A percentile compares a stretch with the other conserved stretches of the same genome.
Conservation (phyloP, 1,139 yeast species). For the Yamadazyma triangularis region DNA sequence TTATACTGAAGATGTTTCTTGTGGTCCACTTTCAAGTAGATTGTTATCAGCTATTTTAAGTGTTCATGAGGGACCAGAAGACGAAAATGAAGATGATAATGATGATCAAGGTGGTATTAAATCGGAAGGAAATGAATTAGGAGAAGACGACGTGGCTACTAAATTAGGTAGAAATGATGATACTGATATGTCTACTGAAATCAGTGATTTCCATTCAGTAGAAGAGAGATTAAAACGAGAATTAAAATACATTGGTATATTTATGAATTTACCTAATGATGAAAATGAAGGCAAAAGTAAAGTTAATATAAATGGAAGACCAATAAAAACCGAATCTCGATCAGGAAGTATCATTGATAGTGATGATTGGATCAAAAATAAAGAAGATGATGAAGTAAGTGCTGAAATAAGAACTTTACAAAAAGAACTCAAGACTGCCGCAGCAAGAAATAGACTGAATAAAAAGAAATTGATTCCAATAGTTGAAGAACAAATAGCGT, state of each 20-base stretch:
- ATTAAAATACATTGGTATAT: constrained; percentile 84
- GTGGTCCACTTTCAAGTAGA: constrained; percentile 91
- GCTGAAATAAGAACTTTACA: constrained; percentile 78
- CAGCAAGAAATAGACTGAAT: constrained; percentile 60
- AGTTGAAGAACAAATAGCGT: constrained; percentile 88
- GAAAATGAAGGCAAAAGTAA: constrained; percentile 19
- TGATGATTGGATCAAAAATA: constrained; percentile 71
- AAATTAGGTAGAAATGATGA: constrained; percentile 33
- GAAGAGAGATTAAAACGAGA: constrained; percentile 89
- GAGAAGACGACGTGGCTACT: constrained; percentile 38
- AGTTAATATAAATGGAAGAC: constrained; percentile 19
- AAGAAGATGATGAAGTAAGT: constrained; percentile 94
- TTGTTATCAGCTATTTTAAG: constrained; percentile 74
- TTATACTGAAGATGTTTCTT: constrained; percentile 71
- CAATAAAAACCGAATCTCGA: constrained; percentile 14
- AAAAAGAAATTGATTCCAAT: constrained; percentile 65
- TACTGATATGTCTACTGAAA: constrained; percentile 30
- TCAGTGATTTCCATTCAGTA: constrained; percentile 65
- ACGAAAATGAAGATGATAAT: constrained; percentile 5
- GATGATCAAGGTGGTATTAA: constrained; percentile 9
- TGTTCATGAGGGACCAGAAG: constrained; percentile 39
- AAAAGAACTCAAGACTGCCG: constrained; percentile 57
- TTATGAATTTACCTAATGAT: constrained; percentile 54
- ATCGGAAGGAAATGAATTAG: constrained; percentile 4
- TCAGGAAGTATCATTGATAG: constrained; percentile 46